Conservation (phyloP, 306 rosid species). For the Inga leiocalycina region DNA sequence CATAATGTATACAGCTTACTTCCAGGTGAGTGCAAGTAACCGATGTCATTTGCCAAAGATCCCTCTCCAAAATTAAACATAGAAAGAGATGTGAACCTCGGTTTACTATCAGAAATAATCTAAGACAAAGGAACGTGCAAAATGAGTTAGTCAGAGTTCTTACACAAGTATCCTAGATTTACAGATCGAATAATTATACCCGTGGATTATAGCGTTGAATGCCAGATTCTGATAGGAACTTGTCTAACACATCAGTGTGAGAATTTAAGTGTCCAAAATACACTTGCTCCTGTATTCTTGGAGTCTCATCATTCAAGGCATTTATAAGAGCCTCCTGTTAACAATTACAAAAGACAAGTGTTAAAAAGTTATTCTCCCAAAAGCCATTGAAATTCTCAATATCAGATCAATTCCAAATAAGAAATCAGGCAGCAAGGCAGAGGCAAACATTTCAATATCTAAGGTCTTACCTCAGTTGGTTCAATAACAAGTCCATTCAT, state of each 20-base stretch:
- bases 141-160: constrained; percentile 16
- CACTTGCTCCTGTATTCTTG: constrained; percentile 94
- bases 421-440: constrained; percentile 27
- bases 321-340: constrained; percentile 78
- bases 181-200: constrained; percentile 49
- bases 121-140: constrained; percentile 36
- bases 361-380: constrained; percentile 9
- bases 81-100: constrained; percentile 71
- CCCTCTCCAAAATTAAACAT: constrained; percentile 60
- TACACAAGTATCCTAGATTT: constrained; percentile 16
- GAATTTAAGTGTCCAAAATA: constrained; percentile 92
- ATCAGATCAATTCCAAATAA: constrained; percentile 6
- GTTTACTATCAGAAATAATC: constrained; percentile 83
- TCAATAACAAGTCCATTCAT: constrained; percentile 94
- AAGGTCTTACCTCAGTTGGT: constrained; percentile 67
- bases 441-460: constrained; percentile 17
- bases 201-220: constrained; percentile 90
- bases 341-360: constrained; percentile 38
- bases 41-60: constrained; percentile 53
- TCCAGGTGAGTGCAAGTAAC: constrained; percentile 82
- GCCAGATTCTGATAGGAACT: constrained; percentile 83
- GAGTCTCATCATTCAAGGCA: constrained; percentile 92
- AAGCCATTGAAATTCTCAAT: constrained; percentile 15
- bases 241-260: constrained; percentile 76
- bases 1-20: constrained; percentile 61